Percentiles rank a stretch among this genome's conserved stretches.
phyloP scores from a whole-genome alignment of 805 yeast species.

The Priceomyces melissophilus region DNA sequence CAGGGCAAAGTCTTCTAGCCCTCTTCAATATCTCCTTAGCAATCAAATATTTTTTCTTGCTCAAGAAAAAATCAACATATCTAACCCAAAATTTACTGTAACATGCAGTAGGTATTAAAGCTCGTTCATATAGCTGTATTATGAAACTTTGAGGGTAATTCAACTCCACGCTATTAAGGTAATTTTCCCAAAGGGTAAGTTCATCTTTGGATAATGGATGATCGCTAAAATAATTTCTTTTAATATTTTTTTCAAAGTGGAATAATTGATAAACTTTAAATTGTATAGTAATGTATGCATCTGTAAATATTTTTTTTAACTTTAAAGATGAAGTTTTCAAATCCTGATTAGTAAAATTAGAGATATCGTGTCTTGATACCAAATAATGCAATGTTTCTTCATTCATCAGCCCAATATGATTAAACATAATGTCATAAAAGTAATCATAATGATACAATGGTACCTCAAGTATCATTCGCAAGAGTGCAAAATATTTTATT shows the following conservation, averaged over 20 bases:
- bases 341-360: constrained; percentile 13
- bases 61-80: constrained; percentile 42
- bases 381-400: constrained; percentile 12
- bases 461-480: constrained; percentile 50
- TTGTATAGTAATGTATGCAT: constrained; percentile 55
- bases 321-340: constrained; percentile 29
- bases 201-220: constrained; percentile 40
- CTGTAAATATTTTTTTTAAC: constrained; percentile 47
- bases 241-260: constrained; percentile 44
- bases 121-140: constrained; percentile 44
- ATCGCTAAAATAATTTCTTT: constrained; percentile 35
- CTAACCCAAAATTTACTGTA: constrained; percentile 50
- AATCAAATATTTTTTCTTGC: constrained; percentile 18
- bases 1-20: constrained; percentile 27
- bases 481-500: constrained; percentile 37
- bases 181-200: constrained; percentile 55
- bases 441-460: constrained; percentile 54
- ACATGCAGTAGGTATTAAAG: constrained; percentile 42
- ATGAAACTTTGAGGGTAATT: constrained; percentile 21
- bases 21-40: constrained; percentile 40
- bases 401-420: constrained; percentile 22
- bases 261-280: constrained; percentile 48
- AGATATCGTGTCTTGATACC: constrained; percentile 17
- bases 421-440: constrained; percentile 39
- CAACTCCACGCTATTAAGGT: constrained; percentile 52